Conservation (phyloP, 202 grass and related monocot genomes). For the Brachypodium distachyon region DNA sequence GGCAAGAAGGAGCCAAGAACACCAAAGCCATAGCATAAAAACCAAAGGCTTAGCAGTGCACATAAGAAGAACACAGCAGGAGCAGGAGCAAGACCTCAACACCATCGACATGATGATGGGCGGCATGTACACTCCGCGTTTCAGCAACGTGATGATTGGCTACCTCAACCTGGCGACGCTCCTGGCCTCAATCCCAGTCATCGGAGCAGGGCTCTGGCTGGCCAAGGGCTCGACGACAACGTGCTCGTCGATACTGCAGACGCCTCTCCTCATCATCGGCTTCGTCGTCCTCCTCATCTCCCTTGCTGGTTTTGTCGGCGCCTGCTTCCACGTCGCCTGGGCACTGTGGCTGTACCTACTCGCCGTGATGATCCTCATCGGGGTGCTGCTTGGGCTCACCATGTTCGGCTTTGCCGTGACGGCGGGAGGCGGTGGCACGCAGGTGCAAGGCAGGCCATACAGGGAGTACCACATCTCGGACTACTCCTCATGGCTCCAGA, state of each 20-base stretch:
- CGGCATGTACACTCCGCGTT: conserved; percentile 68
- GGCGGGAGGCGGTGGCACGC: conserved; percentile 53
- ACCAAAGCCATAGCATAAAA: conserved; percentile 26
- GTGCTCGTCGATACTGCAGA: conserved; percentile 86
- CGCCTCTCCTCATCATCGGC: conserved; percentile 68
- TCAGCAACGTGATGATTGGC: conserved; percentile 81
- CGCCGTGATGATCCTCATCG: conserved; percentile 64
- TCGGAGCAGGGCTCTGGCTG: conserved; percentile 79
- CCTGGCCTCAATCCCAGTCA: conserved; percentile 79
- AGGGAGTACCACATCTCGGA: conserved; percentile 61
- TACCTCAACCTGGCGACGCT: conserved; percentile 91
- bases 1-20: conserved; percentile 26
- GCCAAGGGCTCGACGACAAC: conserved; percentile 52
- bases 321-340: conserved; percentile 94
- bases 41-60: conserved; percentile 17
- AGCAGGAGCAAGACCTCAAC: not conserved
- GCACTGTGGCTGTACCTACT: conserved; percentile 91
- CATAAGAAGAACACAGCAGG: conserved; percentile 13
- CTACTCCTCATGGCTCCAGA: conserved; percentile 71
- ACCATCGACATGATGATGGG: not conserved
- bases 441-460: conserved; percentile 62
- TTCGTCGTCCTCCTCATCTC: conserved; percentile 79
- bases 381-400: conserved; percentile 55
- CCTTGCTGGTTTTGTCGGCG: conserved; percentile 79
- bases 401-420: conserved; percentile 83